A percentile compares a stretch with the other conserved stretches of the same genome.
phyloP scores from a whole-genome alignment of 2,329 filamentous ascomycete genomes.

The Biscogniauxia sp. region DNA sequence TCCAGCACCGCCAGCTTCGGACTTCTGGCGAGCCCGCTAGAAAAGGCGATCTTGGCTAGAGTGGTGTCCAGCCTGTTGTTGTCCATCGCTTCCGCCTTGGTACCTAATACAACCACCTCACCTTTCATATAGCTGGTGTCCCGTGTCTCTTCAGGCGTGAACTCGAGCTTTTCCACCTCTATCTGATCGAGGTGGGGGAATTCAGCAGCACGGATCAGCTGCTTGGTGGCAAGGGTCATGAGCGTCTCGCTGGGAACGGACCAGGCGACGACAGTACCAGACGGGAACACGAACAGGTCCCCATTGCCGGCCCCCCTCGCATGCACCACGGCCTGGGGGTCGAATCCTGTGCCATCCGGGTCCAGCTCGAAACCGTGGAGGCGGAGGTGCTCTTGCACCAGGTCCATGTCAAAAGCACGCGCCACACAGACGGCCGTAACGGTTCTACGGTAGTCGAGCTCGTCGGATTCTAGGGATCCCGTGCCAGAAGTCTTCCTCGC shows the following conservation, averaged over 20 bases:
- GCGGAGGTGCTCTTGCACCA: constrained; percentile 55
- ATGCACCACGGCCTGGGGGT: constrained; percentile 61
- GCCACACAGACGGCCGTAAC: constrained; percentile 62
- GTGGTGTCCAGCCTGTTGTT: constrained; percentile 56
- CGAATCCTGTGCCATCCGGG: constrained; percentile 60
- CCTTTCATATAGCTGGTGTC: constrained; percentile 78
- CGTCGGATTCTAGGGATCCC: constrained; percentile 33
- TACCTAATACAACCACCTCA: constrained; percentile 86
- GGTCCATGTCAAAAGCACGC: constrained; percentile 62
- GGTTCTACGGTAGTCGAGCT: constrained; percentile 38
- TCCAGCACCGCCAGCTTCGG: constrained; percentile 94
- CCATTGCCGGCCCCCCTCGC: constrained; percentile 63
- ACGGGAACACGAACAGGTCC: constrained; percentile 94
- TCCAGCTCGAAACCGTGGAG: constrained; percentile 61
- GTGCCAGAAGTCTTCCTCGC: constrained; percentile 38
- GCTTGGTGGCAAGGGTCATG: constrained; percentile 64
- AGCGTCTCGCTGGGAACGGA: constrained; percentile 75
- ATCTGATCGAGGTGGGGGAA: constrained; percentile 67
- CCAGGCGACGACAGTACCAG: constrained; percentile 92
- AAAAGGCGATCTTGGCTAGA: constrained; percentile 93
- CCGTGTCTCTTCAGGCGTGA: constrained; percentile 68
- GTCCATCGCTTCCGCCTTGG: constrained; percentile 51
- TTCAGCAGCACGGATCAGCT: constrained; percentile 73
- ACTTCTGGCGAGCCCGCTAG: constrained; percentile 85
- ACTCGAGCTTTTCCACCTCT: constrained; percentile 90